Conservation (phyloP, 169 alveolate genomes). For the Cryptosporidium tyzzeri region DNA sequence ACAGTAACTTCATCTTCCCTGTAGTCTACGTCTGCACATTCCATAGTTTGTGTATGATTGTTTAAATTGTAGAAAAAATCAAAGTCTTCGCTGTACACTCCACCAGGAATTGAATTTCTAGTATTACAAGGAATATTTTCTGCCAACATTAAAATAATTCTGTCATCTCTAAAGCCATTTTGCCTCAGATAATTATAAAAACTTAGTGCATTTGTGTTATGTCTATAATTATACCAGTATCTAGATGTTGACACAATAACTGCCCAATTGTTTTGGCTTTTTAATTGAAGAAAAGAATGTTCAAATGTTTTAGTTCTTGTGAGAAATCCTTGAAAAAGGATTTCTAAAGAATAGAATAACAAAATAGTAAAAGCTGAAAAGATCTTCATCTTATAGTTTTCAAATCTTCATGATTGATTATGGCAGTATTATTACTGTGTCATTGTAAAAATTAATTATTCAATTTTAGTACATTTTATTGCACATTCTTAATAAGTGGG, state of each 20-base stretch:
- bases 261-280: slow-evolving; percentile 82
- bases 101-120: slow-evolving; percentile 87
- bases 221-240: slow-evolving; percentile 90
- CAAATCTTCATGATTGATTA: slow-evolving; percentile 24
- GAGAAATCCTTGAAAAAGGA: not conserved
- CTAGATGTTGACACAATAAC: slow-evolving; percentile 88
- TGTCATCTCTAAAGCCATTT: slow-evolving; percentile 88
- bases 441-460: not conserved
- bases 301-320: not conserved
- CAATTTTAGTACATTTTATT: not conserved
- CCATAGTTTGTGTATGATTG: slow-evolving; percentile 77
- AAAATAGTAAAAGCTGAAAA: slow-evolving; percentile 26
- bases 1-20: slow-evolving; percentile 83
- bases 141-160: slow-evolving; percentile 88
- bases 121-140: slow-evolving; percentile 88
- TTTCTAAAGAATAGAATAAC: slow-evolving; percentile 54
- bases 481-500: not conserved
- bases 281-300: slow-evolving; percentile 14
- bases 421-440: not conserved
- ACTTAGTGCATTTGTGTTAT: slow-evolving; percentile 88
- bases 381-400: slow-evolving; percentile 58
- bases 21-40: slow-evolving; percentile 80
- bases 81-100: slow-evolving; percentile 79
- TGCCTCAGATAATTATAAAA: slow-evolving; percentile 86
- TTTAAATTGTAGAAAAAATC: slow-evolving; percentile 54